Conservation (phyloP, 805 yeast genomes). For the Komagataella kurtzmanii region DNA sequence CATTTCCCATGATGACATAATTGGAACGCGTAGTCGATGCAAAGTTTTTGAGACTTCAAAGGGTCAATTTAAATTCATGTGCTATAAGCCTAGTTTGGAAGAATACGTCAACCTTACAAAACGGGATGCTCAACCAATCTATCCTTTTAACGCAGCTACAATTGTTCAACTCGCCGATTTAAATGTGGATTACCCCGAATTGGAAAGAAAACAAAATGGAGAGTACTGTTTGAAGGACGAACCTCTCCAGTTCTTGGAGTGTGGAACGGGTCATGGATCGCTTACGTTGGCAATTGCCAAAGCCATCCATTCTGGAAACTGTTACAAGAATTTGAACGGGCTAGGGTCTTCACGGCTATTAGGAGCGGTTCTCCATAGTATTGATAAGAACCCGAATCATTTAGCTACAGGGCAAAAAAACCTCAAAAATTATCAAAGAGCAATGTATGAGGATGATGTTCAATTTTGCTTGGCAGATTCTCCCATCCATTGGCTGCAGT, state of each 20-base stretch:
- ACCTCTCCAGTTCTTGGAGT: slow-evolving; percentile 31
- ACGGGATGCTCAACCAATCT: slow-evolving; percentile 38
- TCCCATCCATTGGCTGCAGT: slow-evolving; percentile 25
- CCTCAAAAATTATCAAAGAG: slow-evolving; percentile 24
- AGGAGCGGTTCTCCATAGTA: slow-evolving; percentile 32
- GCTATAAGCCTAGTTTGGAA: slow-evolving; percentile 28
- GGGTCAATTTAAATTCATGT: slow-evolving; percentile 16
- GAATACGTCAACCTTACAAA: slow-evolving; percentile 26
- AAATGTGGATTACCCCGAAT: slow-evolving; percentile 25
- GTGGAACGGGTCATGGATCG: slow-evolving; percentile 46
- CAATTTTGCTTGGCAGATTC: slow-evolving; percentile 28
- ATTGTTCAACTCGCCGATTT: slow-evolving; percentile 33
- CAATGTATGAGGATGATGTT: slow-evolving; percentile 29
- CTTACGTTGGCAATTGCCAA: slow-evolving; percentile 28
- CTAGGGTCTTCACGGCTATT: slow-evolving; percentile 10
- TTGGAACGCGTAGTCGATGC: slow-evolving; percentile 23
- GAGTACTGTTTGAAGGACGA: slow-evolving; percentile 4
- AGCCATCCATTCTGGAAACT: slow-evolving; percentile 30
- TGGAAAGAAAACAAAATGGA: slow-evolving; percentile 3
- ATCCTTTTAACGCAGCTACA: slow-evolving; percentile 32
- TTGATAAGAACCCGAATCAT: slow-evolving; percentile 27
- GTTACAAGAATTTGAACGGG: slow-evolving; percentile 10
- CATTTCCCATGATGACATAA: slow-evolving; percentile 22
- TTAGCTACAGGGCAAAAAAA: slow-evolving; percentile 26
- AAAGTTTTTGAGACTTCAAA: slow-evolving; percentile 10